Percentiles rank a stretch among this genome's conserved stretches.
Evolutionary conservation across 129 eudicot species (phyloP).

Genomic region (Logfia minima): DNA sequence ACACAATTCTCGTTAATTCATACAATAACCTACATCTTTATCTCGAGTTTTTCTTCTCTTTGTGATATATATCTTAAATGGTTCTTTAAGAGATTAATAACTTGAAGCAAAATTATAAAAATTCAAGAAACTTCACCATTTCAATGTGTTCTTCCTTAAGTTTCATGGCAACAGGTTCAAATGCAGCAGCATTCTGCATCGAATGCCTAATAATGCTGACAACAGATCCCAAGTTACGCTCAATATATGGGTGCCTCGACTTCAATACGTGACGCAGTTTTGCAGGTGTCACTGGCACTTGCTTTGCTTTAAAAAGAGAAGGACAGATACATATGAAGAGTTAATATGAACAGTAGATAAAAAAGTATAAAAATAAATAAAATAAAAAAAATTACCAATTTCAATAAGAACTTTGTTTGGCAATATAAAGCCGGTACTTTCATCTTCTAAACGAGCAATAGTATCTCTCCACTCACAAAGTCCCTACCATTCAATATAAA

Average conservation of each 20-base stretch:
- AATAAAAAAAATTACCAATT: constrained; percentile 54
- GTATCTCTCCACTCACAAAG: constrained; percentile 87
- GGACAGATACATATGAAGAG: background rate
- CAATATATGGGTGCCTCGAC: constrained; percentile 66
- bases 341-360: constrained; percentile 2
- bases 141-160: constrained; percentile 49
- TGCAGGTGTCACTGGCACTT: constrained; percentile 74
- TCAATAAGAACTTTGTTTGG: constrained; percentile 77
- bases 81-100: background rate
- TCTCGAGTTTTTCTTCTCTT: constrained; percentile 1
- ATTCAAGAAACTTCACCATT: constrained; percentile 30
- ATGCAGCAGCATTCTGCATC: constrained; percentile 63
- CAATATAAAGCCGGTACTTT: constrained; percentile 87
- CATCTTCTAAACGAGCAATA: constrained; percentile 87
- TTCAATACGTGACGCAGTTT: constrained; percentile 53
- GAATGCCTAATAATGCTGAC: constrained; percentile 68
- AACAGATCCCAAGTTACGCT: constrained; percentile 63
- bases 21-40: constrained; percentile 9
- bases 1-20: constrained; percentile 1
- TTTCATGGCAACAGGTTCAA: constrained; percentile 54
- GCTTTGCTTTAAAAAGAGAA: constrained; percentile 55
- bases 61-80: background rate
- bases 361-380: background rate
- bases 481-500: constrained; percentile 52
- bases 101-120: background rate